Base-by-base conservation (phyloP, 2,329 filamentous ascomycete species). In the Xylariales sp. region DNA sequence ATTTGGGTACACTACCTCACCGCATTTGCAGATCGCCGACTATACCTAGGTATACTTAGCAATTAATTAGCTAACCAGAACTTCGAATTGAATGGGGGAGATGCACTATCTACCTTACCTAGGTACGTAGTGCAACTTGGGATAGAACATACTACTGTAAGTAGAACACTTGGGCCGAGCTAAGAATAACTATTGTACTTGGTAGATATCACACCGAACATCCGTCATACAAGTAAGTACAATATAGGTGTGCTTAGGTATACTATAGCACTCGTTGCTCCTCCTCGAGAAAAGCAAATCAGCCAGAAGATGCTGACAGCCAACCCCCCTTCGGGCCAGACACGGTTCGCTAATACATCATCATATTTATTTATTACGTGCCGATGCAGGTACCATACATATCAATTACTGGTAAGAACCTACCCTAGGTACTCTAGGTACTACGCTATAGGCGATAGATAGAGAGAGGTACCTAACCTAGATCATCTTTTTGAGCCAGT, bases 281-380 rank as follows among this genome's bases (percentile, higher is more conserved):
- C 36, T 48, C 18, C 9, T 36, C 12, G 43, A 3, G 23, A 56
- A 30, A 56, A 30, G 39, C 10, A 45, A 7, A 34, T 30, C 23
- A 46, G 39, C 41, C 12, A 32, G 36, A 56, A 58, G 49, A 50
- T 23, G 23, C 23, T 23, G 46, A 23, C 23, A 66, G 36, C 16
- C 45, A 57, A 43, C 39, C 39, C 28, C 39, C 39, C 28, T 39
- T 36, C 36, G 8, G 55, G 14, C 41, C 52, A 63, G n/a, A 57
- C 36, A 58, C 43, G 14, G 8, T 3, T 43, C 36, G 23, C 8
- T 52, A 32, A 52, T 30, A 46, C 54, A 39, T 8, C 23, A 32
- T 32, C 23, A 23, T 23, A 23, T 23, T 23, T 23, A 6, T 46
- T 18, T 18, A 34, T 57, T 45, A 16, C 41, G 1, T 52, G 16